Conservation (phyloP, 2,329 filamentous ascomycete species). For the Emergomyces orientalis region DNA sequence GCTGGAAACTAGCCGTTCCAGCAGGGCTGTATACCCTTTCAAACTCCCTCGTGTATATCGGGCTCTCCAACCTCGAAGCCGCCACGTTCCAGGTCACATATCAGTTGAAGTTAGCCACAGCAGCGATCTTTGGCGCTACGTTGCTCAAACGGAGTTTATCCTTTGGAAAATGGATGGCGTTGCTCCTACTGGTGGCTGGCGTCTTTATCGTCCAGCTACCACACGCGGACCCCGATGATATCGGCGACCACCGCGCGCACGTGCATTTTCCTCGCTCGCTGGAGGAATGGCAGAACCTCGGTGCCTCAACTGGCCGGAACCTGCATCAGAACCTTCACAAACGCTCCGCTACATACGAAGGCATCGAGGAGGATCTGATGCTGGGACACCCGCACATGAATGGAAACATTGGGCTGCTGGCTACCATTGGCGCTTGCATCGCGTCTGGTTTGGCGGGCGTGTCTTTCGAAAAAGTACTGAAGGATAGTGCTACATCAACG, state of each 20-base stretch:
- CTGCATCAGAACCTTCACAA: slow-evolving; percentile 46
- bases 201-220: slow-evolving; percentile 76
- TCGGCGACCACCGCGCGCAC: slow-evolving; percentile 44
- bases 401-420: slow-evolving; percentile 65
- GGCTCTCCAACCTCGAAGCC: slow-evolving; percentile 80
- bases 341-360: slow-evolving; percentile 82
- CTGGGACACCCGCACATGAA: slow-evolving; percentile 56
- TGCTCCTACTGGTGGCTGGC: slow-evolving; percentile 70
- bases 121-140: slow-evolving; percentile 74
- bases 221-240: slow-evolving; percentile 47
- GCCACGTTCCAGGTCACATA: slow-evolving; percentile 90
- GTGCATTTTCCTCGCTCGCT: slow-evolving; percentile 68
- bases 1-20: slow-evolving; percentile 89
- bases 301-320: slow-evolving; percentile 29
- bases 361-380: slow-evolving; percentile 59
- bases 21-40: slow-evolving; percentile 83
- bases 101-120: slow-evolving; percentile 88
- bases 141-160: slow-evolving; percentile 65
- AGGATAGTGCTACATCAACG: slow-evolving; percentile 64
- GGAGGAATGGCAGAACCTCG: slow-evolving; percentile 58
- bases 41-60: slow-evolving; percentile 88
- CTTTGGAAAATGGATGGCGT: slow-evolving; percentile 65
- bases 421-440: slow-evolving; percentile 67
- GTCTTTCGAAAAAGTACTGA: slow-evolving; percentile 68
- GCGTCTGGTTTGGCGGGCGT: slow-evolving; percentile 76